These are phyloP conservation scores for Lentinula sp. DNA, from an alignment of 768 basidiomycete species.

Conservation along the genomic window DNA sequence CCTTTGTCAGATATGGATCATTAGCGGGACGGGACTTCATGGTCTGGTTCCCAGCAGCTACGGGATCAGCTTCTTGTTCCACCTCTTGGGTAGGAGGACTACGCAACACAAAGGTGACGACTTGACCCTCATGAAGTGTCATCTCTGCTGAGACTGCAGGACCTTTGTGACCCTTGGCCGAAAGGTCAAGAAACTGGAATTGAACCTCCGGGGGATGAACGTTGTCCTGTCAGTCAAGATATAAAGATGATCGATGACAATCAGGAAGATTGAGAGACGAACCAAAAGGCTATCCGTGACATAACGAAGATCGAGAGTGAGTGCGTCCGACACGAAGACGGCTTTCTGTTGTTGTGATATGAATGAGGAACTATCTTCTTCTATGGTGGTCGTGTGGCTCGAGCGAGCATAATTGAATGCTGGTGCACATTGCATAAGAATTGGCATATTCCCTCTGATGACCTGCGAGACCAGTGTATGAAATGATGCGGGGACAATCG, in stretches of 20 bases:
- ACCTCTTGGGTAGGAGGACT: conserved; percentile 39
- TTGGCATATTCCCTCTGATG: conserved; percentile 74
- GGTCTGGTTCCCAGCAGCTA: conserved; percentile 18
- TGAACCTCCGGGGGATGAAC: conserved; percentile 46
- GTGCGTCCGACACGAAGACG: conserved; percentile 49
- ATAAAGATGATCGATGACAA: not conserved
- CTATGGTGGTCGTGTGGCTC: conserved; percentile 56
- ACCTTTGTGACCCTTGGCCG: conserved; percentile 71
- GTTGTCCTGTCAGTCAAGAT: conserved; percentile 24
- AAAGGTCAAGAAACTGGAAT: conserved; percentile 59
- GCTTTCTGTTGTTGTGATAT: conserved; percentile 43
- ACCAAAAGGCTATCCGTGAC: conserved; percentile 48
- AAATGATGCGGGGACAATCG: not conserved
- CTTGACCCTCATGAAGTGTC: conserved; percentile 75
- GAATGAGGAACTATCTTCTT: conserved; percentile 32
- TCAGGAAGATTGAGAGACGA: not conserved
- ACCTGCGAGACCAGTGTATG: conserved; percentile 34
- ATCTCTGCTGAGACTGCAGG: conserved; percentile 53
- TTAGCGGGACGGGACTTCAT: conserved; percentile 41
- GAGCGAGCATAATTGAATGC: conserved; percentile 94
- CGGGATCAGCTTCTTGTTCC: not conserved
- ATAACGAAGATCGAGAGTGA: conserved; percentile 74
- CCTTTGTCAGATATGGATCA: conserved; percentile 72
- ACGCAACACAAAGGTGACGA: conserved; percentile 83
- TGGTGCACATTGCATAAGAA: conserved; percentile 87